These are phyloP conservation scores for Eutypella sp. DNA, from an alignment of 2,329 filamentous ascomycete species.

Conservation along the genomic window DNA sequence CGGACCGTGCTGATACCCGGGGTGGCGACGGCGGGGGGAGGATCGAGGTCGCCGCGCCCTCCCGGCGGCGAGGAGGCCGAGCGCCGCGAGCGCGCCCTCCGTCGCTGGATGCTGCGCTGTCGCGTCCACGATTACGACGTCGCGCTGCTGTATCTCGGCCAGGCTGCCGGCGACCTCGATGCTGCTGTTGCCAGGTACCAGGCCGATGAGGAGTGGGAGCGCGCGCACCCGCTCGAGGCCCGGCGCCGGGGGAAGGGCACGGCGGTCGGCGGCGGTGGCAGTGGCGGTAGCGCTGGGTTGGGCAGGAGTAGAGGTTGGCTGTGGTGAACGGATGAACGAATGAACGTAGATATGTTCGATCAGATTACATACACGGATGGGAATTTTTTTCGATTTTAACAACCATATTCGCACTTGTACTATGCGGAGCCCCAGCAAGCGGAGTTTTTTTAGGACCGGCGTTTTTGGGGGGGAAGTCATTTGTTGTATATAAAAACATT, in stretches of 20 bases:
- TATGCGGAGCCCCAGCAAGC: no score
- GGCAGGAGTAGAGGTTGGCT: constrained; percentile 1
- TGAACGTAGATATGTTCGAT: no score
- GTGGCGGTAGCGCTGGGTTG: constrained; percentile 14
- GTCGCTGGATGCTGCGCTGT: constrained; percentile 74
- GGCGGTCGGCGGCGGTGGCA: constrained; percentile 22
- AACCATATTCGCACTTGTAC: no score
- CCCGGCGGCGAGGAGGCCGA: constrained; percentile 73
- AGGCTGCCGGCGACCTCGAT: constrained; percentile 61
- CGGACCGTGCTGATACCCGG: constrained; percentile 68
- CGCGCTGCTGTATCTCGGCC: constrained; percentile 69
- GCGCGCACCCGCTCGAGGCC: constrained; percentile 54
- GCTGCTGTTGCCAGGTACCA: constrained; percentile 58
- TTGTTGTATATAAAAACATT: no score
- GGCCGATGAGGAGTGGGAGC: constrained; percentile 74
- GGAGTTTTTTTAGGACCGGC: no score
- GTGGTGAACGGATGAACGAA: no score
- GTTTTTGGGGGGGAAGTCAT: no score
- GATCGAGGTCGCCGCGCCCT: constrained; percentile 64
- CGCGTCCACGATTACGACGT: constrained; percentile 75
- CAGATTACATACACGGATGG: no score
- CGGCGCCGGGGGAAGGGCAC: constrained; percentile 24
- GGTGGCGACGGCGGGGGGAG: constrained; percentile 58
- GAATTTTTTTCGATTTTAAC: no score
- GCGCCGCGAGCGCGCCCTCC: constrained; percentile 53